Evolutionary conservation across 1,284 basidiomycete genomes (phyloP).

Genomic region (Schizopora paradoxa): DNA sequence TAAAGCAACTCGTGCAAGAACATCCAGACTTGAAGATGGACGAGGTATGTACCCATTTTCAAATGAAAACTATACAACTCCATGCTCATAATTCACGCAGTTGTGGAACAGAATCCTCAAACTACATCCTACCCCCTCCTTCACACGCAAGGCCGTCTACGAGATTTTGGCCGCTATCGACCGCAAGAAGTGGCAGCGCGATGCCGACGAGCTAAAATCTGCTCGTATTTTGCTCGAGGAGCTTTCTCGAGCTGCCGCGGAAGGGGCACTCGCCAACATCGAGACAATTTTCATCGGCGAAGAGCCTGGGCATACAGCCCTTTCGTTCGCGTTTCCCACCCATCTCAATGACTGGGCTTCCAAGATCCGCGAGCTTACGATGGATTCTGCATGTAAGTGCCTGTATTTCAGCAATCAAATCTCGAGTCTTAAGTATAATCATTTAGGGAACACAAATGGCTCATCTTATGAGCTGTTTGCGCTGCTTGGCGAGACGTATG

Average conservation of each 20-base stretch:
- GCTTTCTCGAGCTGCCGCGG: neutral
- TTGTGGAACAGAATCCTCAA: neutral
- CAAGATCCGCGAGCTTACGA: neutral
- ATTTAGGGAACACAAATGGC: constrained; percentile 22
- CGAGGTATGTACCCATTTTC: too few species aligned
- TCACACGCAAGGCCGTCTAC: neutral
- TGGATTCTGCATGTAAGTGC: constrained; percentile 2
- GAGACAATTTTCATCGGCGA: neutral
- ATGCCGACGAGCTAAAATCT: neutral
- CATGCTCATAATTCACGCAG: neutral
- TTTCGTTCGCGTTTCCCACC: neutral
- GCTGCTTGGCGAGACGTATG: constrained; percentile 21
- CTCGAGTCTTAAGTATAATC: neutral
- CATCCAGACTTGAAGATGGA: neutral
- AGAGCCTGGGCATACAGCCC: neutral
- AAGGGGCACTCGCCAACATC: too few species aligned
- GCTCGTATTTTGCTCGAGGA: neutral
- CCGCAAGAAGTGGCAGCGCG: neutral
- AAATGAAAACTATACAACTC: neutral
- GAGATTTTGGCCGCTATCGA: neutral
- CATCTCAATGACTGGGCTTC: neutral
- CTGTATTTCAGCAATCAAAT: neutral
- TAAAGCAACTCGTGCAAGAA: neutral
- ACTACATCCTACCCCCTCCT: neutral
- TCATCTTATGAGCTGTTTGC: constrained; percentile 20